These are phyloP conservation scores for Fusarium verticillioides DNA, from an alignment of 2,329 filamentous ascomycete species.

Conservation along the genomic window DNA sequence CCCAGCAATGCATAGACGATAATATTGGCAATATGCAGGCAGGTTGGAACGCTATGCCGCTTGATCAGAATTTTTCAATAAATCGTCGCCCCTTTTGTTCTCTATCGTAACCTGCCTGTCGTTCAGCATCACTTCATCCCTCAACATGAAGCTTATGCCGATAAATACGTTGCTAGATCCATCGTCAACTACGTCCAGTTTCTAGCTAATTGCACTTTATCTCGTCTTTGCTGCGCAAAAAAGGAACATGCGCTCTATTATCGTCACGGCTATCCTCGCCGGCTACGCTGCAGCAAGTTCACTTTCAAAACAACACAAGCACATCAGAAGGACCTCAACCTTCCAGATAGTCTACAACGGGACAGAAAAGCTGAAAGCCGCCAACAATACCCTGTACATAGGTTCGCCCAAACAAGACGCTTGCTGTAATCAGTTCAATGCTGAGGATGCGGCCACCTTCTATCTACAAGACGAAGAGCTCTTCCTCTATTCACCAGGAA, in stretches of 20 bases:
- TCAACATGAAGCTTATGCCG: neutral
- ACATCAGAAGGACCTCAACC: neutral
- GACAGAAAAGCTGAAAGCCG: neutral
- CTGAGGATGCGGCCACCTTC: constrained; percentile 2
- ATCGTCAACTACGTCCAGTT: fast-evolving
- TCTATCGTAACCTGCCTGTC: neutral
- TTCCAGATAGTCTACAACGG: neutral
- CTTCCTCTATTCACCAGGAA: constrained; percentile 3
- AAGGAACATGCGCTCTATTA: neutral
- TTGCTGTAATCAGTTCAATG: constrained; percentile 1
- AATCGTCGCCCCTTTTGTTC: neutral
- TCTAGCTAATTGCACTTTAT: neutral
- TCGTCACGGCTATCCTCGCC: neutral
- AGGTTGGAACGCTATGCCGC: neutral
- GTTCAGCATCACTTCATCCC: neutral
- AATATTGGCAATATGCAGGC: neutral
- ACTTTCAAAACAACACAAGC: neutral
- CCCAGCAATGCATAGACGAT: neutral
- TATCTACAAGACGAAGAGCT: neutral
- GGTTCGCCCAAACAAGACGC: neutral
- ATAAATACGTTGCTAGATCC: neutral
- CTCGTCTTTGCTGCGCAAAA: neutral
- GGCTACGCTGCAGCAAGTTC: neutral
- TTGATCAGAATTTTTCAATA: neutral
- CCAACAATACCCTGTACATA: neutral